Percentiles rank a stretch among this genome's conserved stretches.
Conservation (phyloP, 169 alveolate species). For the Theileria orientalis region DNA sequence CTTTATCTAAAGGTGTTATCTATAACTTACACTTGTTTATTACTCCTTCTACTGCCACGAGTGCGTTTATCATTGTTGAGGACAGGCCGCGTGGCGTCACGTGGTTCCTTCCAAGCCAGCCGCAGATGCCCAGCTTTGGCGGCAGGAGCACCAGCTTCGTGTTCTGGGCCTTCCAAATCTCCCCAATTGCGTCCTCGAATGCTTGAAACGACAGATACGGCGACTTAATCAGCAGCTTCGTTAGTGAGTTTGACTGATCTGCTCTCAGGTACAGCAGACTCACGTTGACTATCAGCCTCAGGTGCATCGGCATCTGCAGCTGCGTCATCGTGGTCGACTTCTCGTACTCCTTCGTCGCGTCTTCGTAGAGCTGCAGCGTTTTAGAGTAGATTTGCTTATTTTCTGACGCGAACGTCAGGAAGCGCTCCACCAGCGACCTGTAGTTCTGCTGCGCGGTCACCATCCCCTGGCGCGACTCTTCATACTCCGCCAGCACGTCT, state of each 20-base stretch:
- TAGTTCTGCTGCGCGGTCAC: conserved; percentile 38
- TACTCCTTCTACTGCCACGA: conserved; percentile 95
- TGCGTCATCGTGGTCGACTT: conserved; percentile 22
- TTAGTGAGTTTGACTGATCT: conserved; percentile 52
- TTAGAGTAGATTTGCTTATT: conserved; percentile 56
- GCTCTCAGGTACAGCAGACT: conserved; percentile 69
- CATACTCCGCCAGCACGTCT: conserved; percentile 60
- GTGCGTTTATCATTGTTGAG: conserved; percentile 85
- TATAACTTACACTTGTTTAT: conserved; percentile 91
- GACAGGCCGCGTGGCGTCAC: conserved; percentile 97
- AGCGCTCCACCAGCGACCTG: conserved; percentile 55
- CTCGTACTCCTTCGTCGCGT: conserved; percentile 46
- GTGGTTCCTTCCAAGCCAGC: conserved; percentile 94
- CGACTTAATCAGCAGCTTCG: conserved; percentile 64
- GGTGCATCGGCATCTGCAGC: conserved; percentile 71
- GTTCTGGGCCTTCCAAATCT: conserved; percentile 74
- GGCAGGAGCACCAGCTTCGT: conserved; percentile 64
- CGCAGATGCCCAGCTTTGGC: conserved; percentile 88
- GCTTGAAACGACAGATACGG: conserved; percentile 82
- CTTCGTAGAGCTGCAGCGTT: conserved; percentile 43
- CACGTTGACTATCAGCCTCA: conserved; percentile 67
- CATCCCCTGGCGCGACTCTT: conserved; percentile 33
- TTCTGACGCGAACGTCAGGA: conserved; percentile 57
- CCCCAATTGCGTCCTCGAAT: conserved; percentile 81
- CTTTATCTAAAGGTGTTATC: too few species aligned